Base-by-base conservation (phyloP, 208 protist genomes). In the Leishmania arabica region DNA sequence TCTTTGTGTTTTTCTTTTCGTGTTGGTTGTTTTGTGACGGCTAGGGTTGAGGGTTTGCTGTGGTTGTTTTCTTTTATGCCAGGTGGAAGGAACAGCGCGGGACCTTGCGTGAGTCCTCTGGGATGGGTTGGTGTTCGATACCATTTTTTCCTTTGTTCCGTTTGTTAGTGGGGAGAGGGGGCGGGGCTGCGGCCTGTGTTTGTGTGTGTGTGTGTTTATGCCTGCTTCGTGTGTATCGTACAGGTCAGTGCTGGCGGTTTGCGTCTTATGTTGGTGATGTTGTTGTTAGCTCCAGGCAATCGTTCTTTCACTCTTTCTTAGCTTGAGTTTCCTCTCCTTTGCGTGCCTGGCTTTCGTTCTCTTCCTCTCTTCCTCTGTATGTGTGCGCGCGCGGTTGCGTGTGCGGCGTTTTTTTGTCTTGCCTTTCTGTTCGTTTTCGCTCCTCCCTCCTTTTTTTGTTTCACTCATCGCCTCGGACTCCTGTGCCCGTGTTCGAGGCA, bases 91-190 rank as follows among this genome's bases (percentile, higher is more conserved):
- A 19, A 27, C 40, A 19, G 15, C 11, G 68, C 21, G 40, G 68
- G 27, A 17, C 21, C 24, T 13, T 49, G 34, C 15, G 21, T 17
- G 68, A 31, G 68, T 72, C 68, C 31, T 11, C 8, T 51, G 21
- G 7, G 27, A n/a, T 51, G 49, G 8, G 34, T 34, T 54, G 51
- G 51, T 21, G 1, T 21, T 54, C 51, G 15, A 54, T 37, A 7
- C 21, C 24, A 54, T 68, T 75, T 68, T 80, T 81, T 58, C 4
- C 4, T 13, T 56, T 75, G 66, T 73, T 51, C 6, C 42, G 4
- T 42, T 34, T 49, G n/a, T 45, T 37, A 40, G 3, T 51, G 45
- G 45, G 0, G 8, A 8, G 3, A 31, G 45, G 0, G 42, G 6
- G 0, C 8, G 45, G 45, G 45, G 8, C 45, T 49, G 45, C 8